phyloP scores from a whole-genome alignment of 1,139 yeast genomes.

The Scheffersomyces stambukii region DNA sequence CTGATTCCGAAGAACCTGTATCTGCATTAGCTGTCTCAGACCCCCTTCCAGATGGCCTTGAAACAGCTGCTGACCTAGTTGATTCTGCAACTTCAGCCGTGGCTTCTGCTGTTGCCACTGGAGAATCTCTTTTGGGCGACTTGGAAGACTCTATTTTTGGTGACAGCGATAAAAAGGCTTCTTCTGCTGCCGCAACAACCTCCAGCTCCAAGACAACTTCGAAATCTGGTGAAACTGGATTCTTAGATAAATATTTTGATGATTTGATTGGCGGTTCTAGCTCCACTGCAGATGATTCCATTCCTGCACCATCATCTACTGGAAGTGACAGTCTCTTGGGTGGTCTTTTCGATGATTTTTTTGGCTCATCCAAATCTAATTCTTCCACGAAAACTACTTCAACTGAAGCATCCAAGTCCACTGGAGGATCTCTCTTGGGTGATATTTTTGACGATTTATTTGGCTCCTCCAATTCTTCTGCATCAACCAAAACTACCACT shows the following conservation, averaged over 20 bases:
- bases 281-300: constrained; percentile 2
- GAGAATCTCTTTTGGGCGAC: constrained; percentile 8
- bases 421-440: constrained; percentile 12
- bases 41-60: too few species aligned
- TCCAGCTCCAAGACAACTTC: background rate
- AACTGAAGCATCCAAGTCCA: constrained; percentile 8
- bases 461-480: constrained; percentile 10
- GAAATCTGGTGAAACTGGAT: too few species aligned
- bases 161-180: constrained; percentile 8
- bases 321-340: constrained; percentile 3
- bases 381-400: too few species aligned
- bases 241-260: too few species aligned
- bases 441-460: constrained; percentile 15
- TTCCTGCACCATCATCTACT: constrained; percentile 4
- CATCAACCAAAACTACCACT: too few species aligned
- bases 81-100: constrained; percentile 3
- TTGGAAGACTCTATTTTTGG: constrained; percentile 11
- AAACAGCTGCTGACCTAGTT: too few species aligned
- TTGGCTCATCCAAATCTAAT: constrained; percentile 11
- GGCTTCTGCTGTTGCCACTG: constrained; percentile 7
- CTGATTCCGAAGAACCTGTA: too few species aligned
- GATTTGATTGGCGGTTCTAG: constrained; percentile 2
- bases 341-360: constrained; percentile 12
- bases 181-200: constrained; percentile 2
- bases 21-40: too few species aligned